Base-by-base conservation (phyloP, 2,329 filamentous ascomycete species). In the Penicillium sp. region DNA sequence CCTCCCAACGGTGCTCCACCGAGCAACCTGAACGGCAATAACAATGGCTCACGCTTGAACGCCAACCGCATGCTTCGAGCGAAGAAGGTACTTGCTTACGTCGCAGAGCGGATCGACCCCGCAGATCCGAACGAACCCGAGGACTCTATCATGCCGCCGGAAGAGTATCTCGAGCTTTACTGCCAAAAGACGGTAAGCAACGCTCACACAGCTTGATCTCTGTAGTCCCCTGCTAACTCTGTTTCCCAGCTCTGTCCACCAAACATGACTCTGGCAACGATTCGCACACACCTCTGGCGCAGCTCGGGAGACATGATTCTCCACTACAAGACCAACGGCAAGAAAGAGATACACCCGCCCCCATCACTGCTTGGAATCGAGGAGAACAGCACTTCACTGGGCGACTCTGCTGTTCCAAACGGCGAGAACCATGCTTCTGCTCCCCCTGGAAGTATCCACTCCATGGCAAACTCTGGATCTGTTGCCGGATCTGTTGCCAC, bases 61-160 rank as follows among this genome's bases (percentile, higher is more conserved):
- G 94, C 94, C 10, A 99, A 97, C 69, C 85, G 93, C 51, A 97
- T 99, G 94, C 81, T 99, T 47, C 85, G 94, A 44, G 91, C 95
- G 3, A 93, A 91, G 77, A 99, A 99, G 79, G 94, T 99, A 21
- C 77, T 97, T 54, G 85, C 87, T 0, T 99, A 99, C 66, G 85
- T 99, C 16, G 90, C 92, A 1, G 94, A 99, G 73, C 84, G 92
- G 50, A 93, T 99, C 54, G 93, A 97, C 64, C 81, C 84, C 7
- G 81, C 80, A 3, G 73, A 81, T n/a, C 77, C 82, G 0, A 80
- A 86, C 46, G 81, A 85, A 48, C 77, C 80, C 4, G 83, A 86
- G 46, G 77, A 81, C 9, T 77, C 84, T 48, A 79, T 78, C 3
- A 75, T 95, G 67, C 87, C 83, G 65, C 90, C 93, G 1, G 93